phyloP scores from a whole-genome alignment of 164 flowering plant species.

The Amborella trichopoda region DNA sequence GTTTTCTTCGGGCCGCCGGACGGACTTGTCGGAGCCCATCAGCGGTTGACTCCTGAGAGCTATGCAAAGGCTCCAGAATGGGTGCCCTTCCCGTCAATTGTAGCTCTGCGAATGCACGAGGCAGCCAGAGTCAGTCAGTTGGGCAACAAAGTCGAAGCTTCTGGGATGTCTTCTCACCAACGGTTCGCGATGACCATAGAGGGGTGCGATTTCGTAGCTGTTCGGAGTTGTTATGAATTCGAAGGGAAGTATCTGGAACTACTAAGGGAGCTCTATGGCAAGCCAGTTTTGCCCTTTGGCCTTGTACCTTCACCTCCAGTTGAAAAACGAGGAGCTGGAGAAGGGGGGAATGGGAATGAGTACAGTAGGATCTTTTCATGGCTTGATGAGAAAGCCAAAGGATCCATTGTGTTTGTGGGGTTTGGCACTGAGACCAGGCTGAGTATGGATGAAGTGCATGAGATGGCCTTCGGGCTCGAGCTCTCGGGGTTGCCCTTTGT shows the following conservation, averaged over 20 bases:
- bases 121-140: neutral
- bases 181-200: neutral
- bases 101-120: conserved; percentile 6
- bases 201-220: neutral
- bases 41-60: neutral
- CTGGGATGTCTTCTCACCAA: conserved; percentile 5
- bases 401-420: conserved; percentile 22
- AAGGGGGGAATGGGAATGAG: neutral
- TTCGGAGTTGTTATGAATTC: conserved; percentile 7
- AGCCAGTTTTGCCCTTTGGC: conserved; percentile 15
- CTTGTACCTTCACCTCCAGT: neutral
- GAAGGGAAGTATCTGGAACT: conserved; percentile 6
- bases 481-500: conserved; percentile 21
- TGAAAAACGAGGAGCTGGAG: neutral
- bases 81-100: neutral
- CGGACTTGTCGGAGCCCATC: neutral
- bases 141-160: neutral
- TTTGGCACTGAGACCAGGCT: conserved; percentile 29
- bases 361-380: conserved; percentile 23
- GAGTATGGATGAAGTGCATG: conserved; percentile 14
- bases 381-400: conserved; percentile 23
- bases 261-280: conserved; percentile 4
- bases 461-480: conserved; percentile 22
- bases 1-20: neutral
- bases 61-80: neutral